phyloP scores from a whole-genome alignment of 768 basidiomycete species.

The Podaxis mareebaensis region DNA sequence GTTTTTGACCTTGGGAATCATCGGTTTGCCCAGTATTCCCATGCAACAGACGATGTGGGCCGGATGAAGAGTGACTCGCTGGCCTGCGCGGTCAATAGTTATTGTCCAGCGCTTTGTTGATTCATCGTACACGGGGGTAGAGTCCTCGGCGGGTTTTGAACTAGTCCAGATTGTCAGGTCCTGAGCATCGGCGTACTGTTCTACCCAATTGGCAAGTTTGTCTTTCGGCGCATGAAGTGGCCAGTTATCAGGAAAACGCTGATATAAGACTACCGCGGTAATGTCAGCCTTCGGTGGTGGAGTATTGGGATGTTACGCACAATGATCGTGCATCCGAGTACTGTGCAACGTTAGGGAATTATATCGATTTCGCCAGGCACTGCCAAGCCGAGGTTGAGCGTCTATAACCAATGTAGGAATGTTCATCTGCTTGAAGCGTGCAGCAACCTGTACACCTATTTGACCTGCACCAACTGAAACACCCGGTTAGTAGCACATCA shows the following conservation, averaged over 20 bases:
- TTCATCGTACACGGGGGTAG: background rate
- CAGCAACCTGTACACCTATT: conserved; percentile 2
- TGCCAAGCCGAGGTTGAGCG: background rate
- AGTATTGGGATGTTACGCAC: background rate
- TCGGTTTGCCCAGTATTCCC: background rate
- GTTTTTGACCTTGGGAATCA: background rate
- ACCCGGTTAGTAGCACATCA: background rate
- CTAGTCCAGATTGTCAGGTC: conserved; percentile 67
- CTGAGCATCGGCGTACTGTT: conserved; percentile 56
- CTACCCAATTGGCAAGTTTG: conserved; percentile 67
- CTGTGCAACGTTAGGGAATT: conserved; percentile 9
- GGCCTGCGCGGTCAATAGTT: background rate
- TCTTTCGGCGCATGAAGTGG: conserved; percentile 54
- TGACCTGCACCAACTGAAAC: conserved; percentile 10
- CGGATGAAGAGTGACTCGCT: background rate
- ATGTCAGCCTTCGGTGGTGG: background rate
- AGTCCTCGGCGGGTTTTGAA: background rate
- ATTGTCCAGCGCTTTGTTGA: background rate
- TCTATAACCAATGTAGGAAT: conserved; percentile 12
- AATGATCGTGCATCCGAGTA: conserved; percentile 11
- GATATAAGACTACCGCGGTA: conserved; percentile 17
- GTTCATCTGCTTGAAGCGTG: conserved; percentile 15
- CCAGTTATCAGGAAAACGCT: conserved; percentile 54
- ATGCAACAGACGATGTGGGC: background rate
- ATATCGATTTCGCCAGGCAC: conserved; percentile 12